Evolutionary conservation across 129 eudicot species (phyloP), one percentile per base, ranked within the genome.

Genomic region (Centrapalus pauciflorus): DNA sequence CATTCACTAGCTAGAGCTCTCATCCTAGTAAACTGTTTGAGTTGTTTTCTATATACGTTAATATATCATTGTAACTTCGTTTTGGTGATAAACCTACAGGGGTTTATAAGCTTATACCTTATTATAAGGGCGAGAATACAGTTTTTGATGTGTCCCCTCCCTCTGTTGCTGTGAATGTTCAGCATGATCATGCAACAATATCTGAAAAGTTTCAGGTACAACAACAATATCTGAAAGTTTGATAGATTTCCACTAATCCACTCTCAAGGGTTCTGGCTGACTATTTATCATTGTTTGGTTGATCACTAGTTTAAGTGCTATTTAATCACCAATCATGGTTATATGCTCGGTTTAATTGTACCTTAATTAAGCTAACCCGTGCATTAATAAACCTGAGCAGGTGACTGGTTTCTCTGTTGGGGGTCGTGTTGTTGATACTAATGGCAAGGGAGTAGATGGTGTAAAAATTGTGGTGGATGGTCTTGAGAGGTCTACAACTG

Each of bases 371-470:
- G 55, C 56, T 76, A 55, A 69, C 29, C 27, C 23, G 19, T 51
- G 24, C 10, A 16, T 14, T 34, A 50, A 70, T 34, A 37, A 33
- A 46, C 52, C 34, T 71, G 26, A 20, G 57, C 75, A 93, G 99
- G 99, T 93, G 61, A 93, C 99, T 73, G 99, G 99, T 24, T 93
- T 93, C 79, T 93, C 99, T 48, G 95, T 93, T 68, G 99, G 99
- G 57, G 96, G 99, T 29, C 96, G 96, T 76, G 96, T 93, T 16
- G 82, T 93, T 77, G 96, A 84, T 89, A 79, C 86, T 67, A 75
- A 70, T 82, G 89, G 89, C 30, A 66, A 30, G 61, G 99, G 99
- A 63, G 95, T 93, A 35, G 87, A 77, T 75, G 87, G 85, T 78
- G 99, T 84, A 17, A 76, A 65, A 69, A 54, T 93, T 82, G 29